Base-by-base conservation (phyloP, 2,329 filamentous ascomycete genomes). In the Colletotrichum theobromicola region DNA sequence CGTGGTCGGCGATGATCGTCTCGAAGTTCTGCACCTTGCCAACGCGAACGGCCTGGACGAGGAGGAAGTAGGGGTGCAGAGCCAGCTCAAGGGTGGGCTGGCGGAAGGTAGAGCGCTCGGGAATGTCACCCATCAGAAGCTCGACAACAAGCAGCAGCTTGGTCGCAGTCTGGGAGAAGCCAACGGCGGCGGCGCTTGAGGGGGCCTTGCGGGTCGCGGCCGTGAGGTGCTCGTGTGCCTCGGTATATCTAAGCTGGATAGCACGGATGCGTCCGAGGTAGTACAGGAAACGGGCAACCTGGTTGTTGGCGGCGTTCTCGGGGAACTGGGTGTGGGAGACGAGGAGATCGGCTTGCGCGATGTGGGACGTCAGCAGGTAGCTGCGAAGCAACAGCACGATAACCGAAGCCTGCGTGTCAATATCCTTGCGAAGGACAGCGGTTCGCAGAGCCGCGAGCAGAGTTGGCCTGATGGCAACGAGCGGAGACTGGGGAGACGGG, bases 101-200 rank as follows among this genome's bases (percentile, higher is more conserved):
- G 73, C 97, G 94, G 92, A 99, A 99, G 70, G 96, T 94, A 18
- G 95, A 94, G 74, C 97, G 94, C 81, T 98, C 96, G 34, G 97
- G 97, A 78, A 99, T 99, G 82, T 99, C 97, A 77, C 97, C 97
- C 97, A 99, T 99, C 77, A 99, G 87, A 75, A 99, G 89, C 88
- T 99, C 96, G 15, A 99, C 97, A 24, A 99, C 95, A 57, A 98
- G 92, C 77, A 98, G 88, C n/a, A 98, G 90, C 89, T 99, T 99
- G 77, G 95, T 98, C 1, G 97, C 96, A 50, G 95, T 96, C 85
- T 98, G 97, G 78, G 97, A 96, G 85, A 99, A 99, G 60, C 97
- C 96, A 58, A 95, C 93, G 6, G 97, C 97, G 78, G 95, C 96
- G 77, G 93, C 91, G 82, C 94, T 97, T 26, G 95, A 95, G 0